Evolutionary conservation across 257 asterid genomes (phyloP), one percentile per base, ranked within the genome.

Genomic region (Ocimum tenuiflorum): DNA sequence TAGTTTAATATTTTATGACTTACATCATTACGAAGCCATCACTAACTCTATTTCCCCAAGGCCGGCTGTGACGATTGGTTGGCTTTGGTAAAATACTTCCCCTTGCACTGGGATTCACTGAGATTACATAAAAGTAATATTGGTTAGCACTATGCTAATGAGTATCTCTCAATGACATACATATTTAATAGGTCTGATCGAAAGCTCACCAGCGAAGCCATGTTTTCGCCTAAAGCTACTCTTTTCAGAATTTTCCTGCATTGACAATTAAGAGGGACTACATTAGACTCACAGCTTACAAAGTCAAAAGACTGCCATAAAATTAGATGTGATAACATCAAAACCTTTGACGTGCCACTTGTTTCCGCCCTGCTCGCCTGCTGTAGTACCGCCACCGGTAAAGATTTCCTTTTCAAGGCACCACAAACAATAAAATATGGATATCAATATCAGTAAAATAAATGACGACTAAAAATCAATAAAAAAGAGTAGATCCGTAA

Each of bases 191-290:
- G 22, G 50, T 60, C 51, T 69, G 29, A 46, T 74, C 59, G 29
- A 52, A 61, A 71, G 61, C 84, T 78, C 67, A 91, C 95, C 95
- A 42, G 84, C 85, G 78, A 89, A 80, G 35, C 92, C 86, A 56
- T 65, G 76, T 75, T 82, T 82, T 38, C 77, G 83, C 56, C 73
- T 80, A 60, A 65, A 36, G 60, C 63, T 79, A 55, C 71, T 83
- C 51, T 65, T 83, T 66, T 72, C 84, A 47, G 82, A 70, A 65
- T 55, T 66, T 65, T 75, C 77, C 96, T 87, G 73, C 48, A 65
- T 4, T 62, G 54, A 18, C 59, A 36, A 33, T 43, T n/a, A 60
- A 36, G 20, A 58, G 72, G 65, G 76, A 65, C 27, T 49, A 36
- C 18, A 71, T 66, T 75, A 77, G 23, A 22, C 39, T 49, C 39